These are phyloP conservation scores for Mycena vulgaris DNA, from an alignment of 768 basidiomycete species.

Conservation along the genomic window DNA sequence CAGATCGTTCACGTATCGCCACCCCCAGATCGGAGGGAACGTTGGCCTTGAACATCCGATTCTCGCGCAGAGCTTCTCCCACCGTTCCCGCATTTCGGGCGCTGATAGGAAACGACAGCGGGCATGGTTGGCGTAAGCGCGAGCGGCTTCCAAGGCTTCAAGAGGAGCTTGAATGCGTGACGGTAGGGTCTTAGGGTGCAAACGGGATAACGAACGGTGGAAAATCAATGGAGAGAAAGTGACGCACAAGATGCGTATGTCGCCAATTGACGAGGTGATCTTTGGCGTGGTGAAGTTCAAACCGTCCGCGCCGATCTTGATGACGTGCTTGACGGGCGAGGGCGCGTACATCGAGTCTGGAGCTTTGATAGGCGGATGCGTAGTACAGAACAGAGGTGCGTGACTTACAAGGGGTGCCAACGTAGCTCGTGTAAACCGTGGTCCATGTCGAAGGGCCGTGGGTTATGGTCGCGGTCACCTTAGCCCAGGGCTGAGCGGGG, in stretches of 20 bases:
- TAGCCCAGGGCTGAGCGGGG: slow-evolving; percentile 42
- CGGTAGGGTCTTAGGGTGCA: slow-evolving; percentile 47
- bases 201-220: background rate
- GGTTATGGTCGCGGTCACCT: slow-evolving; percentile 52
- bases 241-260: slow-evolving; percentile 38
- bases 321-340: slow-evolving; percentile 33
- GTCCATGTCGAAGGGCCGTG: slow-evolving; percentile 39
- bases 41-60: no score
- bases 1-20: no score
- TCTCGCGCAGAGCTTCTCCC: no score
- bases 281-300: slow-evolving; percentile 33
- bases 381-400: background rate
- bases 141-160: slow-evolving; percentile 37
- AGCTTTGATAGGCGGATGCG: background rate
- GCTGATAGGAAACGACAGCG: no score
- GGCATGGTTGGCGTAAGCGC: no score
- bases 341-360: background rate
- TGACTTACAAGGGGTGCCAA: slow-evolving; percentile 36
- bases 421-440: slow-evolving; percentile 46
- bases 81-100: no score
- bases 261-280: slow-evolving; percentile 38
- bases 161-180: slow-evolving; percentile 50
- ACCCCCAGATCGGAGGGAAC: no score
- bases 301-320: no score
- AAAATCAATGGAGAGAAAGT: background rate